phyloP scores from a whole-genome alignment of 140 eudicot species.

The Senecio squalidus region DNA sequence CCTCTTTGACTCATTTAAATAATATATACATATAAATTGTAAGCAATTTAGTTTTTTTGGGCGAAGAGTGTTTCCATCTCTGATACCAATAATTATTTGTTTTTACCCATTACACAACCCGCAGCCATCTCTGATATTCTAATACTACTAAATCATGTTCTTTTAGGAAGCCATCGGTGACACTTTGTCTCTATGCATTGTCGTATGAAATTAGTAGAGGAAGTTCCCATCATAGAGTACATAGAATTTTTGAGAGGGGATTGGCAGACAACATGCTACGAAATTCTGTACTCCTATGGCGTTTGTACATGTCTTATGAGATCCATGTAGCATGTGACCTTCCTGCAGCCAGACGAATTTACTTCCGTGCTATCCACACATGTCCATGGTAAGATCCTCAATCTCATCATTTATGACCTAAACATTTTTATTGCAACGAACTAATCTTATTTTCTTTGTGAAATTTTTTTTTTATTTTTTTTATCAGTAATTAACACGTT shows the following conservation, averaged over 20 bases:
- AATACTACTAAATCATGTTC: conserved; percentile 1
- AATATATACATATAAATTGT: no score
- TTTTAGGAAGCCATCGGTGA: conserved; percentile 77
- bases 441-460: background rate
- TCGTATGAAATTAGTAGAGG: conserved; percentile 69
- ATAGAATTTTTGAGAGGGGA: conserved; percentile 79
- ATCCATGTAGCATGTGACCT: conserved; percentile 43
- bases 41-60: background rate
- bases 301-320: conserved; percentile 72
- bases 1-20: no score
- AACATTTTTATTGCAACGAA: background rate
- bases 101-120: background rate
- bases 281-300: conserved; percentile 71
- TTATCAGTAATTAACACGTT: background rate
- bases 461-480: background rate
- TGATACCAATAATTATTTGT: background rate
- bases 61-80: background rate
- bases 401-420: background rate
- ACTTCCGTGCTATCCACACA: conserved; percentile 92
- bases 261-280: conserved; percentile 49
- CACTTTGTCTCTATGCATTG: conserved; percentile 59
- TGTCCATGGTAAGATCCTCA: conserved; percentile 78
- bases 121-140: background rate
- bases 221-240: conserved; percentile 69
- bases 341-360: conserved; percentile 69